Evolutionary conservation across 2,329 filamentous ascomycete species (phyloP).

Genomic region (Paecilomyces niveus): DNA sequence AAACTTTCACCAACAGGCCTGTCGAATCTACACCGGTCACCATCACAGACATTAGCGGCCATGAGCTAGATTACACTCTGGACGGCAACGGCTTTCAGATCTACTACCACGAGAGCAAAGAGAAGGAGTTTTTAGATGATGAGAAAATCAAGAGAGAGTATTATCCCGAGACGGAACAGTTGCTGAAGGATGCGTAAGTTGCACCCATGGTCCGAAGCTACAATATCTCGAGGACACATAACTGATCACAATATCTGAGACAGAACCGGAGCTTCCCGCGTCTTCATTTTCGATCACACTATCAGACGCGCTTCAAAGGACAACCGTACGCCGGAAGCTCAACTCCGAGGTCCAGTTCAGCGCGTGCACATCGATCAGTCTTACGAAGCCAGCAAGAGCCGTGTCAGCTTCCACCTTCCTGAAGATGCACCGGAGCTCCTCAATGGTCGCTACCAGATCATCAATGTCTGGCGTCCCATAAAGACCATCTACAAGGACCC

Average conservation of each 20-base stretch:
- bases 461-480: conserved; percentile 48
- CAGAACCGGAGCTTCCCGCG: conserved; percentile 36
- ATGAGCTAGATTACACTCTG: conserved; percentile 36
- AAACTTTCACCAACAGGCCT: conserved; percentile 38
- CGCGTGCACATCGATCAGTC: conserved; percentile 49
- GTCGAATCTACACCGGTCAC: conserved; percentile 30
- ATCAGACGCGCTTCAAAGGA: conserved; percentile 34
- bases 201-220: background rate
- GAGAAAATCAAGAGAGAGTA: conserved; percentile 35
- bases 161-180: conserved; percentile 42
- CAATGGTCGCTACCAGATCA: conserved; percentile 40
- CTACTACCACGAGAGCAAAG: conserved; percentile 32
- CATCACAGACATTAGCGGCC: conserved; percentile 37
- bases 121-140: conserved; percentile 35
- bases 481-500: conserved; percentile 48
- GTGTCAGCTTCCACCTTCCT: conserved; percentile 39
- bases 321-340: conserved; percentile 22
- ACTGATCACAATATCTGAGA: background rate
- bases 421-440: conserved; percentile 38
- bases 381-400: conserved; percentile 35
- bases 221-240: background rate
- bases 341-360: conserved; percentile 39
- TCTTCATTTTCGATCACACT: conserved; percentile 47
- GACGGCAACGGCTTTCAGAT: conserved; percentile 42
- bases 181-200: conserved; percentile 35